phyloP scores from a whole-genome alignment of 306 rosid genomes.

The Medicago lupulina region DNA sequence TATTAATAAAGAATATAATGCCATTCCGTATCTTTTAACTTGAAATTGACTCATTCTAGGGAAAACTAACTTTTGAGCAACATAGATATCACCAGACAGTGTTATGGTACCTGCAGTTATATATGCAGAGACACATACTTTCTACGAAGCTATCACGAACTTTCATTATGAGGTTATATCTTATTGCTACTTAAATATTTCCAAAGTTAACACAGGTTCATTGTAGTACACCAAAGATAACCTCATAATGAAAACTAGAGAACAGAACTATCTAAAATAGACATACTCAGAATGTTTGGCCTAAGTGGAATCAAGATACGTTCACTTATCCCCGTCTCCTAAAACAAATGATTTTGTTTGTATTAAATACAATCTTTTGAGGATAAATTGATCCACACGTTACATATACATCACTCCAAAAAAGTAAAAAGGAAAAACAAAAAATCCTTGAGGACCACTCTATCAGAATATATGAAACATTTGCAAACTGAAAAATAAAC shows the following conservation, averaged over 20 bases:
- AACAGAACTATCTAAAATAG: too few species aligned
- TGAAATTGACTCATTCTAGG: slow-evolving; percentile 82
- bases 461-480: slow-evolving; percentile 20
- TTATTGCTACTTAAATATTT: slow-evolving; percentile 18
- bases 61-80: slow-evolving; percentile 90
- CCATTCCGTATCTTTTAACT: background rate
- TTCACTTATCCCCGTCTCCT: too few species aligned
- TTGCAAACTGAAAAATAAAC: slow-evolving; percentile 12
- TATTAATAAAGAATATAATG: background rate
- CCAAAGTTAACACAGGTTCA: too few species aligned
- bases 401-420: slow-evolving; percentile 2
- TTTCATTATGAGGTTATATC: too few species aligned
- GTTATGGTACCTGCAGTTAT: slow-evolving; percentile 81
- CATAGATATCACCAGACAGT: slow-evolving; percentile 88
- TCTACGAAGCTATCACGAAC: slow-evolving; percentile 84
- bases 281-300: too few species aligned
- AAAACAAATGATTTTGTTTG: background rate
- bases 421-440: background rate
- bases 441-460: background rate
- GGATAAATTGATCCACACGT: slow-evolving; percentile 1
- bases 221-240: too few species aligned
- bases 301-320: too few species aligned
- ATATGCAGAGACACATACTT: slow-evolving; percentile 85
- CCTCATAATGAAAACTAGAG: too few species aligned
- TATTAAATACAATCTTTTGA: slow-evolving; percentile 31